Base-by-base conservation (phyloP, 805 yeast species). In the Candida tammaniensis region DNA sequence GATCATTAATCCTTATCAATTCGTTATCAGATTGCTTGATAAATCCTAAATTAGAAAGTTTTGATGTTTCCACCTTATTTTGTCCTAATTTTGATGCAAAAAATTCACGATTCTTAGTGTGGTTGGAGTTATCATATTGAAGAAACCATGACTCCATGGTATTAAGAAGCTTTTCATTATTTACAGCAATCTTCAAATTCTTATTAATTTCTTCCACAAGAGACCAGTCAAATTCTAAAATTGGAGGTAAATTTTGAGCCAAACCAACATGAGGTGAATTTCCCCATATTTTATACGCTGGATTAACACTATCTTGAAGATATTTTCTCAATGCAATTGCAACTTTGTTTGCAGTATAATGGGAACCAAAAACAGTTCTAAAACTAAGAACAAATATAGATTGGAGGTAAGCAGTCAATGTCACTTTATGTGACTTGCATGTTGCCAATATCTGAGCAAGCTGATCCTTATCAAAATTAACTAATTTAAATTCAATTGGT, bases 11-110 rank as follows among this genome's bases (percentile, higher is more conserved):
- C 0, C 49, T 51, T 2, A 39, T 33, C 4, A 39, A 38, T 1
- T 63, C 58, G 3, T 19, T 14, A 15, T 30, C 8, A n/a, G 17
- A 18, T 4, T 20, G 19, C 4, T 48, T 50, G 7, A 54, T 46
- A 6, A 51, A 39, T 1, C 72, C 72, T 38, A 65, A 47, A 36
- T 65, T 65, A 13, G 70, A 64, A 28, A 61, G 32, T 36, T 65
- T 65, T 14, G 52, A 33, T 0, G 63, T 39, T 31, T 65, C 72
- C 1, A 47, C 52, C 36, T 56, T 57, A 5, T 51, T 48, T 7
- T 48, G 43, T 2, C 53, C 59, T 21, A 63, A 32, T 1, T 27
- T 39, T 1, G 31, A 18, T 3, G 46, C 44, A 34, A 65, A 65
- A 22, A 55, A 51, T 2, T 33, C 40, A 1, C 10, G n/a, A 9